These are phyloP conservation scores for Durotheca rogersii DNA, from an alignment of 495 filamentous ascomycete genomes.

Conservation along the genomic window DNA sequence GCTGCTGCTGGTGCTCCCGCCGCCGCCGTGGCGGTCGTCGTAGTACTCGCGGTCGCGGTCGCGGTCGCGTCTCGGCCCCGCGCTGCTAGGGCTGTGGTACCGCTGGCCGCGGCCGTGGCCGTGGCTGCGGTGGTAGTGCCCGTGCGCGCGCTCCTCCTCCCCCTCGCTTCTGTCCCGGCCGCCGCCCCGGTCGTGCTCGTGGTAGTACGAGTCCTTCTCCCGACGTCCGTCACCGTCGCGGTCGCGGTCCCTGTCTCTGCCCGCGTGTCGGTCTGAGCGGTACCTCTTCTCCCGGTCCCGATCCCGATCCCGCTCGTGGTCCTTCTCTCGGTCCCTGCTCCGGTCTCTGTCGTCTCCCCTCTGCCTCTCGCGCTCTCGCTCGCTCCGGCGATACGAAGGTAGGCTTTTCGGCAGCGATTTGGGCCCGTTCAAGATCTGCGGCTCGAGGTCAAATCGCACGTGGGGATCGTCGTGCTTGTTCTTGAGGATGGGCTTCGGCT, in stretches of 20 bases:
- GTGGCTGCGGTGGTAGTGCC: constrained; percentile 20
- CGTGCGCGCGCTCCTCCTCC: background rate
- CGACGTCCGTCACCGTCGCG: constrained; percentile 15
- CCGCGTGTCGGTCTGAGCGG: constrained; percentile 23
- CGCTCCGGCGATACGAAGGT: constrained; percentile 27
- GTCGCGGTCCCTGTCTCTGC: constrained; percentile 32
- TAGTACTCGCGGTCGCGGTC: constrained; percentile 25
- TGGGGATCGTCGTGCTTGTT: constrained; percentile 50
- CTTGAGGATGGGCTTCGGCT: constrained; percentile 53
- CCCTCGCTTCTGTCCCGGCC: constrained; percentile 1
- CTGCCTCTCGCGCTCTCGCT: constrained; percentile 30
- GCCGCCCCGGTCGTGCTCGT: constrained; percentile 15
- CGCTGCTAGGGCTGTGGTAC: constrained; percentile 11
- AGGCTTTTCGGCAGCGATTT: constrained; percentile 34
- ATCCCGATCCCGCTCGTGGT: constrained; percentile 27
- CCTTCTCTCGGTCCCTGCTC: constrained; percentile 33
- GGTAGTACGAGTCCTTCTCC: constrained; percentile 21
- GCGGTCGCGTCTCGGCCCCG: constrained; percentile 10
- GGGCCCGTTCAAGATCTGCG: constrained; percentile 37
- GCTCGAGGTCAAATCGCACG: constrained; percentile 44
- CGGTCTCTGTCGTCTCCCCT: constrained; percentile 30
- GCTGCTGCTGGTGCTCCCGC: background rate
- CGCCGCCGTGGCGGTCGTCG: constrained; percentile 21
- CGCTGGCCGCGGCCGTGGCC: constrained; percentile 15
- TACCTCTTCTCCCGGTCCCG: constrained; percentile 24